Percentiles rank a stretch among this genome's conserved stretches.
phyloP scores from a whole-genome alignment of 495 filamentous ascomycete genomes.

The Talaromyces wortmannii region DNA sequence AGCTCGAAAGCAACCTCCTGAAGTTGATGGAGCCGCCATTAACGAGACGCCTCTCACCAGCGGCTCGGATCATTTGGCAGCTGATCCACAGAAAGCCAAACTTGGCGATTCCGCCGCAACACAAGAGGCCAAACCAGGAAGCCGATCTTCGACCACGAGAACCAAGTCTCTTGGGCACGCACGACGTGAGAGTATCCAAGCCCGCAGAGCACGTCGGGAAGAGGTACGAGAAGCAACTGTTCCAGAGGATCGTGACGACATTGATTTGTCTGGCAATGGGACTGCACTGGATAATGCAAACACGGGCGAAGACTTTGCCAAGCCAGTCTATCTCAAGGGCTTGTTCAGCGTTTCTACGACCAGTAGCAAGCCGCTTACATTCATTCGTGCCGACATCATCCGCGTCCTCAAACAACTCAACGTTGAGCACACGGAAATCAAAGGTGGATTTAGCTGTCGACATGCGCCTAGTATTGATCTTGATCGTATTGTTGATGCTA shows the following conservation, averaged over 20 bases:
- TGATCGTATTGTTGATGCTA: constrained; percentile 57
- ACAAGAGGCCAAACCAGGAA: constrained; percentile 12
- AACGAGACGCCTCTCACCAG: constrained; percentile 65
- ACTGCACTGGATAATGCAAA: constrained; percentile 47
- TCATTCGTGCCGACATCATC: constrained; percentile 88
- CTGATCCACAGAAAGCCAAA: constrained; percentile 32
- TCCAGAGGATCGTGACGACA: constrained; percentile 69
- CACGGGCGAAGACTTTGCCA: constrained; percentile 54
- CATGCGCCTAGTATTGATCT: constrained; percentile 87
- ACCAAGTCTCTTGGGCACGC: constrained; percentile 90
- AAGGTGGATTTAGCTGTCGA: constrained; percentile 84
- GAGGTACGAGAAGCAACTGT: constrained; percentile 63
- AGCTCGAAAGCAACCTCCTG: constrained; percentile 48
- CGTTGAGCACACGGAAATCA: constrained; percentile 89
- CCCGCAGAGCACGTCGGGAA: constrained; percentile 62
- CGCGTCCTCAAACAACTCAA: constrained; percentile 78
- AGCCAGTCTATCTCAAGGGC: constrained; percentile 94
- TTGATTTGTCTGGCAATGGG: constrained; percentile 36
- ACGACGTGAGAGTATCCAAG: constrained; percentile 84
- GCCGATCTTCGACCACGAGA: constrained; percentile 50
- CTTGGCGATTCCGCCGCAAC: constrained; percentile 24
- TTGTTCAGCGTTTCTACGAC: constrained; percentile 97
- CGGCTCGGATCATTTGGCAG: constrained; percentile 65
- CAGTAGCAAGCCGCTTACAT: constrained; percentile 76
- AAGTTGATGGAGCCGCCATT: constrained; percentile 40